These are phyloP conservation scores for Aquilaria yunnanensis DNA, from an alignment of 345 rosid species.

Conservation along the genomic window DNA sequence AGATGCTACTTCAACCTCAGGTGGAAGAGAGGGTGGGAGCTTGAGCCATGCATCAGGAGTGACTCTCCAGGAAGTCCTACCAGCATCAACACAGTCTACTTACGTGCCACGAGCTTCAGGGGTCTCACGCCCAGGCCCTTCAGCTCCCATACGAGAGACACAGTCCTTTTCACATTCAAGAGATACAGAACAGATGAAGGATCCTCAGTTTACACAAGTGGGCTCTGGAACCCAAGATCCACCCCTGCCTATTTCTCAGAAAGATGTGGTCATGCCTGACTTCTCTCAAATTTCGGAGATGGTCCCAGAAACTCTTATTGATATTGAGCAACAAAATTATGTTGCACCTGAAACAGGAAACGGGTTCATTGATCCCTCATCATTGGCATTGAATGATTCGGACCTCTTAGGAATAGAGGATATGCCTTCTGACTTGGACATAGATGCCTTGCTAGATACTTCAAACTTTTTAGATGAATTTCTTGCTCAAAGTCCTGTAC, in stretches of 20 bases:
- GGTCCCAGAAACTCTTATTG: conserved; percentile 37
- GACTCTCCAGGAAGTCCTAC: conserved; percentile 77
- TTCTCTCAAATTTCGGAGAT: conserved; percentile 42
- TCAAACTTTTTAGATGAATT: conserved; percentile 53
- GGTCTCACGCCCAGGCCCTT: conserved; percentile 23
- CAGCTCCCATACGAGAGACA: conserved; percentile 37
- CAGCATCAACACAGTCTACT: conserved; percentile 37
- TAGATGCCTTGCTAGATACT: conserved; percentile 52
- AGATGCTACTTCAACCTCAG: conserved; percentile 36
- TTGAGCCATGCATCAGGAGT: conserved; percentile 48
- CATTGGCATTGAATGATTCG: conserved; percentile 31
- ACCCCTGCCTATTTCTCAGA: conserved; percentile 31
- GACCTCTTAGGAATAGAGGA: conserved; percentile 47
- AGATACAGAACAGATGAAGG: conserved; percentile 38
- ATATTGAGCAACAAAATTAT: conserved; percentile 35
- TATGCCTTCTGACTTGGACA: conserved; percentile 51
- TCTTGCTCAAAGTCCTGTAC: conserved; percentile 42
- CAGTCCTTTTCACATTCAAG: conserved; percentile 30
- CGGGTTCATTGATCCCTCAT: conserved; percentile 41
- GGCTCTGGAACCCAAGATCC: conserved; percentile 30
- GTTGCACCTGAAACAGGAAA: conserved; percentile 29
- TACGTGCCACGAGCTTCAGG: conserved; percentile 20
- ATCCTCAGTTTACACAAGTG: conserved; percentile 32
- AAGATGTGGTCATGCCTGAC: conserved; percentile 38
- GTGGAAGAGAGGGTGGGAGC: conserved; percentile 39